Percentiles rank a stretch among this genome's conserved stretches.
phyloP scores from a whole-genome alignment of 345 rosid genomes.

The Psidium friedrichsthalianum region DNA sequence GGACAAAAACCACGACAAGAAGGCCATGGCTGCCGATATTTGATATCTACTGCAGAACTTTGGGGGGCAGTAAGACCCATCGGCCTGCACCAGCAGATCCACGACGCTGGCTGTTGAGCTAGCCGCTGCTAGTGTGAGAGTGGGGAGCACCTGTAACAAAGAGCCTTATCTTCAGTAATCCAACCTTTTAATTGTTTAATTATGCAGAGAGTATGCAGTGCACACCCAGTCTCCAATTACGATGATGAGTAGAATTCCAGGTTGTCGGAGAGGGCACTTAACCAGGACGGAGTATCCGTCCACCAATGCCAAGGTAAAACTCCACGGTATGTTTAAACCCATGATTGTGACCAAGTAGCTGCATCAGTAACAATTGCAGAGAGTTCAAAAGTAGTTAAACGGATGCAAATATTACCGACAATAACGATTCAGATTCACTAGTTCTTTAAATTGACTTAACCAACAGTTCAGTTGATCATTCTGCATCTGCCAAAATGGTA shows the following conservation, averaged over 20 bases:
- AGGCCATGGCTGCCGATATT: slow-evolving; percentile 77
- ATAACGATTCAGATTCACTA: background rate
- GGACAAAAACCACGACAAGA: slow-evolving; percentile 72
- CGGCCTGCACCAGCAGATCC: slow-evolving; percentile 41
- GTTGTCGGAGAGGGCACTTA: slow-evolving; percentile 51
- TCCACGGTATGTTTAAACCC: slow-evolving; percentile 91
- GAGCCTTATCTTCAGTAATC: background rate
- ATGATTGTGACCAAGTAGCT: slow-evolving; percentile 82
- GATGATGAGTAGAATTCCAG: slow-evolving; percentile 42
- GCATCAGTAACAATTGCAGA: background rate
- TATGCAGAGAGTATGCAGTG: background rate
- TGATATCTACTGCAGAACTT: slow-evolving; percentile 65
- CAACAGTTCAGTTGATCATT: background rate
- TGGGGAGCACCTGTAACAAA: slow-evolving; percentile 47
- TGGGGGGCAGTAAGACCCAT: slow-evolving; percentile 29
- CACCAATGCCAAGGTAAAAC: slow-evolving; percentile 61
- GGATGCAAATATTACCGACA: background rate
- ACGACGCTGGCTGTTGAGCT: slow-evolving; percentile 72
- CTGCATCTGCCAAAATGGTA: background rate
- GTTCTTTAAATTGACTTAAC: background rate
- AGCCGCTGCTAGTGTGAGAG: slow-evolving; percentile 70
- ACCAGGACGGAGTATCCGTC: slow-evolving; percentile 69
- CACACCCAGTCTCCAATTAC: slow-evolving; percentile 80
- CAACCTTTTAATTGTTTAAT: background rate
- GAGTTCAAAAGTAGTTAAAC: background rate